These are phyloP conservation scores for Xylariaceae sp. DNA, from an alignment of 2,329 filamentous ascomycete species.

Conservation along the genomic window DNA sequence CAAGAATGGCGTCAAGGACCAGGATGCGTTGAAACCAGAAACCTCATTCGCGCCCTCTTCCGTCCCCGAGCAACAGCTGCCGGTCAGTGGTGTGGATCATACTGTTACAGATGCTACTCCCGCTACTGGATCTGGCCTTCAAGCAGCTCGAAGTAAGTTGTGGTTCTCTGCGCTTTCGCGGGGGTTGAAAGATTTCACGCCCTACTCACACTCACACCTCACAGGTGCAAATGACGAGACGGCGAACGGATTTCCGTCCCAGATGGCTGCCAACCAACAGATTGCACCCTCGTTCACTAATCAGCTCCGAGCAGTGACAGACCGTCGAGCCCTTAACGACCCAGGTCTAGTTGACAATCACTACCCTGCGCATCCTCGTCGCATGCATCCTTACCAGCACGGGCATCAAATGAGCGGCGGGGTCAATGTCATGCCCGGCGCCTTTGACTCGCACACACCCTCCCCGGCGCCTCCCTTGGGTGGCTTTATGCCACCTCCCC, in stretches of 20 bases:
- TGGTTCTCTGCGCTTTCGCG: not conserved
- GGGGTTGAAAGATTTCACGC: not conserved
- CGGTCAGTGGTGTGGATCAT: constrained; percentile 13
- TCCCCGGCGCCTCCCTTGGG: constrained; percentile 51
- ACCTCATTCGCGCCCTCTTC: constrained; percentile 11
- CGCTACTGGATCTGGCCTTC: constrained; percentile 10
- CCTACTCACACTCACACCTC: constrained; percentile 12
- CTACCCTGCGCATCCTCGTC: constrained; percentile 24
- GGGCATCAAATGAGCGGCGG: constrained; percentile 47
- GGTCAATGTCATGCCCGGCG: constrained; percentile 50
- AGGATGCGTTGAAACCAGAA: constrained; percentile 27
- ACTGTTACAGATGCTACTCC: constrained; percentile 6
- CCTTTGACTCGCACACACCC: constrained; percentile 51
- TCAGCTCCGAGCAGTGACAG: constrained; percentile 19
- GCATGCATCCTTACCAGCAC: constrained; percentile 36
- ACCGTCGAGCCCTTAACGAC: constrained; percentile 5
- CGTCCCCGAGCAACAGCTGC: constrained; percentile 10
- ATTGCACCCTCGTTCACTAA: constrained; percentile 20
- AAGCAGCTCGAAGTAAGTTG: constrained; percentile 13
- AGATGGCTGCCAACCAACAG: constrained; percentile 22
- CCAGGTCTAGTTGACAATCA: constrained; percentile 21
- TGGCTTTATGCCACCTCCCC: constrained; percentile 45
- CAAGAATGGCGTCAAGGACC: constrained; percentile 23
- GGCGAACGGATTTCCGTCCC: constrained; percentile 20
- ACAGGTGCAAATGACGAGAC: constrained; percentile 10